Evolutionary conservation across 2,329 filamentous ascomycete species (phyloP), one percentile per base, ranked within the genome.

Genomic region (Stemphylium lycopersici): DNA sequence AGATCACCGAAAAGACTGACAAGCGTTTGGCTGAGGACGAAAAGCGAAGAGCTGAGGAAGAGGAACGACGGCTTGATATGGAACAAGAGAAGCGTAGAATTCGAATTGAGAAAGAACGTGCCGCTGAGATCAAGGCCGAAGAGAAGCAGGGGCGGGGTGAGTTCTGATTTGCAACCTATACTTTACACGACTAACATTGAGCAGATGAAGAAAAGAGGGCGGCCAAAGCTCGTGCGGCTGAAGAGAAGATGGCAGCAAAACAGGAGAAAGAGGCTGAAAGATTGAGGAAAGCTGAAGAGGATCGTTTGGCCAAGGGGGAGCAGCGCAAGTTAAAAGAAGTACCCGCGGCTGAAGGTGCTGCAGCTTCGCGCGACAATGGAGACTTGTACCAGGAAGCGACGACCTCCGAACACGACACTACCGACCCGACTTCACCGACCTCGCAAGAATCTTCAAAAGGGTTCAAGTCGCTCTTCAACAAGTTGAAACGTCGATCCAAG

Each of bases 1-100:
- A 96, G 61, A 95, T 97, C 58, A 87, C 88, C 48, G 87, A 90
- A 46, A 90, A 87, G 69, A 90, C 90, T 0, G 89, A 92, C 68
- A 81, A 82, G 57, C 87, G 91, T 70, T 81, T 85, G 34, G 90
- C 88, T 43, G 83, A 87, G 55, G 71, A 89, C 18, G 89, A 91
- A 67, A 81, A 81, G 53, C 87, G 91, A 70, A 81, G 85, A 37
- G 89, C 88, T 44, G 83, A 87, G 55, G 68, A 89, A 56, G 80
- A 87, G 41, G 84, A 87, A 60, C 75, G 84, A 10, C 82, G 83
- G 37, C 71, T 86, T 15, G 88, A 91, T 55, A 80, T 86, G 56
- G 86, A 91, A 53, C 81, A 86, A 59, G 83, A 84, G 64, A 83
- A 87, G 68, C 82, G 87, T 48, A 81, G 86, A 44, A 82, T 84